phyloP scores from a whole-genome alignment of 768 basidiomycete species.

The Naganishia vaughanmartiniae region DNA sequence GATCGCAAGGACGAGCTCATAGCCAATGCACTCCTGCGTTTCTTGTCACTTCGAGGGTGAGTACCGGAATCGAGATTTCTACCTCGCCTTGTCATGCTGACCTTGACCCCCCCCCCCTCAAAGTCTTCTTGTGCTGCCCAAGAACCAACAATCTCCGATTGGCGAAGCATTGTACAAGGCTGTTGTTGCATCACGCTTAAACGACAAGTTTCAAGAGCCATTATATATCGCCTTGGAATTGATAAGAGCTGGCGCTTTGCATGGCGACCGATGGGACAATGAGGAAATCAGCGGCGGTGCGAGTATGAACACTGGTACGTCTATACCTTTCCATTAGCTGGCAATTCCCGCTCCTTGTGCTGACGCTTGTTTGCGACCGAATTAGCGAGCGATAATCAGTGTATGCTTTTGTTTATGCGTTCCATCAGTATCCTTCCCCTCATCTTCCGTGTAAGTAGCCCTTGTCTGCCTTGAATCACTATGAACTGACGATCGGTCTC shows the following conservation, averaged over 20 bases:
- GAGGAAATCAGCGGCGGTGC: conserved; percentile 90
- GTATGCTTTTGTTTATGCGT: conserved; percentile 94
- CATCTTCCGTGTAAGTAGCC: conserved; percentile 74
- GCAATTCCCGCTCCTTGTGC: not conserved
- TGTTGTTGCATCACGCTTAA: conserved; percentile 71
- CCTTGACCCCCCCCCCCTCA: not conserved
- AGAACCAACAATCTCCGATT: conserved; percentile 80
- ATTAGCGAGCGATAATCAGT: conserved; percentile 65
- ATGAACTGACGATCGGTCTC: not conserved
- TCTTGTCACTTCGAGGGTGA: conserved; percentile 91
- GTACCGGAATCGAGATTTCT: conserved; percentile 47
- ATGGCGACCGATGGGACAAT: conserved; percentile 84
- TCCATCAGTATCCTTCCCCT: conserved; percentile 92
- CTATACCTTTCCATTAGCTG: not conserved
- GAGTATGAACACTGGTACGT: conserved; percentile 82
- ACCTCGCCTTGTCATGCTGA: not conserved
- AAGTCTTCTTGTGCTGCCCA: conserved; percentile 23
- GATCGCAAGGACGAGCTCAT: conserved; percentile 99
- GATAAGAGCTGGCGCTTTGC: conserved; percentile 92
- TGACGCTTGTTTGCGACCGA: conserved; percentile 3
- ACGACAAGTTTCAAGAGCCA: conserved; percentile 98
- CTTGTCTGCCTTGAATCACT: not conserved
- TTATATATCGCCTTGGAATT: conserved; percentile 92
- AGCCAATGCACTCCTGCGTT: conserved; percentile 96
- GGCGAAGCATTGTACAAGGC: conserved; percentile 88